Evolutionary conservation across 2,329 filamentous ascomycete species (phyloP), one percentile per base, ranked within the genome.

Genomic region (Pseudopyrenochaeta lycopersici): DNA sequence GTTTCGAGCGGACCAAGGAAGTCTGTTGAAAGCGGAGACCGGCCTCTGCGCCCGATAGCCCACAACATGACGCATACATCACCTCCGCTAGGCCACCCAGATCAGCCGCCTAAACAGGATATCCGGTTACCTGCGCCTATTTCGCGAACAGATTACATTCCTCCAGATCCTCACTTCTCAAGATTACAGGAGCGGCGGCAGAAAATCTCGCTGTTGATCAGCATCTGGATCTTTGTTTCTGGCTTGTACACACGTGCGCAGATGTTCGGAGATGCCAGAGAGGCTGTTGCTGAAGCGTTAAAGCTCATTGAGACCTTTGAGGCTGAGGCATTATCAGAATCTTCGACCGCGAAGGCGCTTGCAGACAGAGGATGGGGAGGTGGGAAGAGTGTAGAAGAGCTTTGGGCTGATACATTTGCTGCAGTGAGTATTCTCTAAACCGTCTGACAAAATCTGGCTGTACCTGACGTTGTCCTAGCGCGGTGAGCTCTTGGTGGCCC

Each of bases 161-260:
- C 70, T 17, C 70, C 77, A 10, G 68, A 82, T 27, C 81, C 83
- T 35, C 79, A 78, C 46, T 84, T 85, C 52, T 77, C 82, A 2
- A 73, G 77, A 17, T 57, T 79, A 7, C 81, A 85, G 56, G 79
- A 81, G 44, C 80, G 84, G 46, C 82, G 82, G 48, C 84, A 86
- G 52, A 83, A 81, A 14, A 77, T 86, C 11, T 80, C 80, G 4
- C 70, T 88, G 10, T 76, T 99, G 14, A 80, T 92, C 17, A 89
- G 89, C 61, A 88, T 97, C 29, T 99, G 95, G 95, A 81, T 97
- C 7, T 89, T 95, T 71, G 92, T 97, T 56, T 90, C 92, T 2
- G 90, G 90, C 0, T 88, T 98, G 60, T 99, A 98, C 71, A 86
- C 92, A 23, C 86, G 92, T 47, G 91, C 94, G 7, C 85, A 85